Base-by-base conservation (phyloP, 176 grass and related monocot species). In the Triticum turgidum region DNA sequence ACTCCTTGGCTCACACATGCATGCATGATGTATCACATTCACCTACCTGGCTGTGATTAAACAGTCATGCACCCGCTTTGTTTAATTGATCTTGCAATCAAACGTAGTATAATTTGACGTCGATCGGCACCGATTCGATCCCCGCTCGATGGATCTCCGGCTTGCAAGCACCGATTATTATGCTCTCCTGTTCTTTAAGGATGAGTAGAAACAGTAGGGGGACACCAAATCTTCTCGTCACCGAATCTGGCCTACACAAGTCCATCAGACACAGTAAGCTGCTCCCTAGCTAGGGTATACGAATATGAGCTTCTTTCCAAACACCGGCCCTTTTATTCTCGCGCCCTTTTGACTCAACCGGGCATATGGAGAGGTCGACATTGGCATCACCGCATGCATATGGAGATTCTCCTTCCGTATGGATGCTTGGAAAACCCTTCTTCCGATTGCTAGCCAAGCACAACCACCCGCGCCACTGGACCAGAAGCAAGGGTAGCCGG, bases 381-480 rank as follows among this genome's bases (percentile, higher is more conserved):
- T 51, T 15, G 61, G 54, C 59, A 45, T 80, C 78, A 20, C 37
- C 24, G 12, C 24, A 76, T 29, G 37, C 78, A 45, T 54, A 54
- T 18, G 49, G 49, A 52, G 49, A 17, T 52, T 22, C 37, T 65
- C 61, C n/a, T 64, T 15, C 76, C 54, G 13, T 14, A 61, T 38
- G 9, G 22, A 24, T 22, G 71, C 71, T 63, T 54, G 41, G 39
- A 22, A 62, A 42, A 6, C 41, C 63, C 30, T 22, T 44, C 21
- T 2, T 68, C 18, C 20, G 0, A 22, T 49, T 47, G 13, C 64
- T 18, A 18, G 1, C 54, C 54, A 59, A 59, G 18, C 54, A 59
- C 74, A 49, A 59, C 52, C 65, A 47, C 75, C 75, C 54, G 49
- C 85, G 82, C 87, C 82, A 73, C 76, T 84, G 87, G 87, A 73